A percentile compares a stretch with the other conserved stretches of the same genome.
Conservation (phyloP, 2,329 filamentous ascomycete genomes). For the Colletotrichum spinosum region DNA sequence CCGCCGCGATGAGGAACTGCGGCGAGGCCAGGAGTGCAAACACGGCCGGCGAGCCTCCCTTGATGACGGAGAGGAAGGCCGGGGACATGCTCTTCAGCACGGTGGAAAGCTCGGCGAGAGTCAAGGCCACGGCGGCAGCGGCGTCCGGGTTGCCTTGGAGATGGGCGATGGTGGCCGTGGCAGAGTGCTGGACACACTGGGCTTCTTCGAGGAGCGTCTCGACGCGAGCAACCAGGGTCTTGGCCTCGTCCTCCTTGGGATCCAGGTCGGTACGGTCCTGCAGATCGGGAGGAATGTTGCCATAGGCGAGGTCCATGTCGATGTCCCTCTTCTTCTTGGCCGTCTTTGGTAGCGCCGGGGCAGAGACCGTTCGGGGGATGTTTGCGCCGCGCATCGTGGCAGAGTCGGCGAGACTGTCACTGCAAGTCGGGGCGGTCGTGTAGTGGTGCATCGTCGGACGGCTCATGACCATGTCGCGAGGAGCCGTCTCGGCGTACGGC, state of each 20-base stretch:
- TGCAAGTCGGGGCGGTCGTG: slow-evolving; percentile 43
- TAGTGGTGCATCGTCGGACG: slow-evolving; percentile 37
- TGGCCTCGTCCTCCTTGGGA: slow-evolving; percentile 60
- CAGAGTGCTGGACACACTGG: slow-evolving; percentile 88
- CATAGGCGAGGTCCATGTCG: slow-evolving; percentile 94
- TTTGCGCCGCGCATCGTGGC: slow-evolving; percentile 40
- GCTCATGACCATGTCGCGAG: slow-evolving; percentile 55
- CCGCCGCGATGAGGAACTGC: slow-evolving; percentile 93
- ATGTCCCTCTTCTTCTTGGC: slow-evolving; percentile 63
- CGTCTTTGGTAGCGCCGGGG: slow-evolving; percentile 49
- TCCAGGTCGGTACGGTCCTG: slow-evolving; percentile 60
- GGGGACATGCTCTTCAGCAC: slow-evolving; percentile 88
- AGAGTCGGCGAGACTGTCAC: slow-evolving; percentile 35
- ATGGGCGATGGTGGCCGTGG: slow-evolving; percentile 85
- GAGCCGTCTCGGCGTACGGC: slow-evolving; percentile 57
- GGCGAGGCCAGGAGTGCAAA: slow-evolving; percentile 89
- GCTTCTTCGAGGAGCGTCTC: slow-evolving; percentile 86
- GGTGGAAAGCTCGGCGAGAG: slow-evolving; percentile 89
- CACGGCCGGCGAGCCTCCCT: slow-evolving; percentile 84
- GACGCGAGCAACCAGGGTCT: slow-evolving; percentile 76
- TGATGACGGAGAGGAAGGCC: slow-evolving; percentile 78
- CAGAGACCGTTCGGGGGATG: slow-evolving; percentile 53
- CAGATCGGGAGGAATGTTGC: slow-evolving; percentile 80
- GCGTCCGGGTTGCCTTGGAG: slow-evolving; percentile 77
- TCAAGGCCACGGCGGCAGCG: slow-evolving; percentile 92